Conservation (phyloP, 352 stramenopile species). For the Pythium dissimile region DNA sequence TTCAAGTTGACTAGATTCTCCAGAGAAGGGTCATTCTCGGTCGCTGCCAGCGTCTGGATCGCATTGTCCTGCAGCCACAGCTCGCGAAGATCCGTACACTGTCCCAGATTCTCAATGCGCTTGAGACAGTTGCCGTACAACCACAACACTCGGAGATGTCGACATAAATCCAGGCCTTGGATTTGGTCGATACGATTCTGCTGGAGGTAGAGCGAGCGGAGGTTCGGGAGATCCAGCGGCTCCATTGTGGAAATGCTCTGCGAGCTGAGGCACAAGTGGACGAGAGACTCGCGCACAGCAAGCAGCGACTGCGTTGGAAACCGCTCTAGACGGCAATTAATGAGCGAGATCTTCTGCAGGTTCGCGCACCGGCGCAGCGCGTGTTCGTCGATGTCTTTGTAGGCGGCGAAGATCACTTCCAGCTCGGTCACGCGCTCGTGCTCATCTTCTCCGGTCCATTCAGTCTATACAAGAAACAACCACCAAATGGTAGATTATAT, state of each 20-base stretch:
- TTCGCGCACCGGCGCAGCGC: conserved; percentile 48
- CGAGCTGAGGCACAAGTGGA: conserved; percentile 75
- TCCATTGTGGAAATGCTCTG: conserved; percentile 60
- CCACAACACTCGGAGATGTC: conserved; percentile 75
- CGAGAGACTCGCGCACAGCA: conserved; percentile 53
- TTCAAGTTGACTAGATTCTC: conserved; percentile 67
- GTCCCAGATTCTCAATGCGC: conserved; percentile 53
- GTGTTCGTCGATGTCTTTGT: conserved; percentile 37
- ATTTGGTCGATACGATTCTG: conserved; percentile 79
- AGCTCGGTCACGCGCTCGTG: conserved; percentile 64
- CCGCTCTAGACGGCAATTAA: conserved; percentile 64
- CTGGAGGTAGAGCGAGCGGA: conserved; percentile 75
- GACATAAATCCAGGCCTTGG: conserved; percentile 64
- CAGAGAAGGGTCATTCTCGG: conserved; percentile 29
- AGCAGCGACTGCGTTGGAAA: conserved; percentile 40
- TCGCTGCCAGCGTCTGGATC: conserved; percentile 43
- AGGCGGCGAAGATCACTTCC: conserved; percentile 80
- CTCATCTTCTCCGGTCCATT: conserved; percentile 53
- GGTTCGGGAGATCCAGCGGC: conserved; percentile 50
- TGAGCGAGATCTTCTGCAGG: conserved; percentile 58
- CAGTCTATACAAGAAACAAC: conserved; percentile 33
- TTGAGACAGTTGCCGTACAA: conserved; percentile 69
- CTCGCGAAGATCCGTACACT: conserved; percentile 71
- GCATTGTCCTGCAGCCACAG: conserved; percentile 84
- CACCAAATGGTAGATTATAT: too few species aligned